These are phyloP conservation scores for Phyllosticta paracitricarpa DNA, from an alignment of 2,329 filamentous ascomycete genomes.

Conservation along the genomic window DNA sequence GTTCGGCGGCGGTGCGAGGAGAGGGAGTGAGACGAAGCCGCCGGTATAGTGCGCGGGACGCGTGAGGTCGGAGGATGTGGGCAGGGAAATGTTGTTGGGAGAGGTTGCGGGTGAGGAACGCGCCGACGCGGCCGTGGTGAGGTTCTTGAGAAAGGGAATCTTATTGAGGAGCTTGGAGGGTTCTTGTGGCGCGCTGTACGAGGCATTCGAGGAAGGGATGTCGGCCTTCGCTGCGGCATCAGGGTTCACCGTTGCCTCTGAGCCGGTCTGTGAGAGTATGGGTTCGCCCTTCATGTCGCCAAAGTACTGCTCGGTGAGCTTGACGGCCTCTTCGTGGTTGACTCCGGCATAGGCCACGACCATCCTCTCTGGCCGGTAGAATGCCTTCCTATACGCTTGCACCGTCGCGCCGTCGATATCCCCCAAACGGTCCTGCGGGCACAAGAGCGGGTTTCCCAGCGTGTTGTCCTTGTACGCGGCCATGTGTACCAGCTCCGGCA, in stretches of 20 bases:
- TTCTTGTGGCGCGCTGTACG: slow-evolving; percentile 33
- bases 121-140: slow-evolving; percentile 63
- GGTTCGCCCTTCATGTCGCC: slow-evolving; percentile 65
- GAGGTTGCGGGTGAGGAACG: slow-evolving; percentile 13
- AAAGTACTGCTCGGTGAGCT: slow-evolving; percentile 74
- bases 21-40: slow-evolving; percentile 78
- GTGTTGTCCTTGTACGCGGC: slow-evolving; percentile 95
- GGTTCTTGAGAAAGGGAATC: slow-evolving; percentile 81
- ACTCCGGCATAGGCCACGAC: slow-evolving; percentile 94
- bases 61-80: slow-evolving; percentile 22
- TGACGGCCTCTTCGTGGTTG: slow-evolving; percentile 68
- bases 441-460: slow-evolving; percentile 83
- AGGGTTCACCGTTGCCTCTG: slow-evolving; percentile 37
- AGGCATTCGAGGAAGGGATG: slow-evolving; percentile 15
- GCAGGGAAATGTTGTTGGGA: slow-evolving; percentile 17
- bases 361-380: slow-evolving; percentile 83
- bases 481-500: slow-evolving; percentile 91
- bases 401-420: slow-evolving; percentile 67
- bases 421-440: slow-evolving; percentile 70
- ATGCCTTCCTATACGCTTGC: slow-evolving; percentile 66
- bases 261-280: slow-evolving; percentile 44
- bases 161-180: slow-evolving; percentile 65
- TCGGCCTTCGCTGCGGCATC: slow-evolving; percentile 16
- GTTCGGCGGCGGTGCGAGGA: slow-evolving; percentile 66
- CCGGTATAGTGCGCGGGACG: slow-evolving; percentile 78